Evolutionary conservation across 495 filamentous ascomycete genomes (phyloP), one percentile per base, ranked within the genome.

Genomic region (Penicillium psychrofluorescens): DNA sequence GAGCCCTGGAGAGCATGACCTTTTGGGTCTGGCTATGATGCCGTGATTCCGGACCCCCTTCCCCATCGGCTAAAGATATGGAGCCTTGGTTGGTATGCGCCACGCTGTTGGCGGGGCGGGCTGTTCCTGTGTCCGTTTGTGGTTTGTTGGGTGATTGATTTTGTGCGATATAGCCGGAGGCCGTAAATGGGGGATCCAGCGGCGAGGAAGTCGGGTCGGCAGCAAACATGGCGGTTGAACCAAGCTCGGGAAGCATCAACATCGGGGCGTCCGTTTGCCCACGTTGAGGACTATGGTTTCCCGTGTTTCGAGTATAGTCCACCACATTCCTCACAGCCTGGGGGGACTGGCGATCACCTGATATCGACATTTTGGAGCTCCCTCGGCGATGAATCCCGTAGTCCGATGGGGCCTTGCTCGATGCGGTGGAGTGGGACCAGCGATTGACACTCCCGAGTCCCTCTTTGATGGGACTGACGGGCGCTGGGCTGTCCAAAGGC

Each of bases 1-100:
- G 68, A 7, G 92, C 92, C 56, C 85, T 89, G 4, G 90, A 92
- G 12, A 98, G 72, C 86, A 95, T 96, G 15, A 81, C 81, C 65
- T 94, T 95, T 55, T 95, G 86, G 1, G 86, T 88, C 42, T 63
- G 74, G 44, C 54, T 63, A 56, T 61, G 66, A 49, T 61, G 66
- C 47, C 61, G 62, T 36, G 51, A 60, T 7, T 58, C 64, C 14
- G 53, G 54, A 22, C 67, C 58, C 1, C 47, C 48, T 33, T 64
- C 56, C 29, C 44, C 51, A 36, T 62, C 50, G 43, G 44, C 42
- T 13, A 61, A 54, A 8, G 58, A 58, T 10, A 47, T 43, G 8
- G 58, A 55, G 7, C 58, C 61, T 33, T 58, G 57, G 35, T 53
- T 62, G 16, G 46, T 53, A 36, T 51, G 56, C 33, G 40, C 38